Conservation (phyloP, 2,329 filamentous ascomycete species). For the Capronia americana region DNA sequence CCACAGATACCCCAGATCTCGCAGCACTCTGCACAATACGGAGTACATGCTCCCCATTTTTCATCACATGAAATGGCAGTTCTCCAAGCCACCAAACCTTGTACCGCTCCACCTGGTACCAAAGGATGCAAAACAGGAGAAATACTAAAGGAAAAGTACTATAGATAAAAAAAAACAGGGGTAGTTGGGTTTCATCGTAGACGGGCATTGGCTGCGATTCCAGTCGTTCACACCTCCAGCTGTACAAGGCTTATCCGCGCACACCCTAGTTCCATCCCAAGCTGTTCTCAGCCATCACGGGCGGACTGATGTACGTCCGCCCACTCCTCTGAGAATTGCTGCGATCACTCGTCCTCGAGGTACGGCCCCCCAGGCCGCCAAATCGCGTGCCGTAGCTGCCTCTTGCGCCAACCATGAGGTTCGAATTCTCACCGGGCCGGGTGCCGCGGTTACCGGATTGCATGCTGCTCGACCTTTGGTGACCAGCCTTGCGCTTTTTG, state of each 20-base stretch:
- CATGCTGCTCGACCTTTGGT: conserved; percentile 78
- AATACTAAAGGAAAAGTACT: conserved; percentile 20
- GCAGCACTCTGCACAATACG: conserved; percentile 10
- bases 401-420: conserved; percentile 61
- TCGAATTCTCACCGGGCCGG: conserved; percentile 50
- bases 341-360: conserved; percentile 71
- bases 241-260: conserved; percentile 25
- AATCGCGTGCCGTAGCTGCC: conserved; percentile 52
- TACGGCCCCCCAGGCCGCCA: conserved; percentile 48
- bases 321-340: conserved; percentile 59
- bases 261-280: conserved; percentile 84
- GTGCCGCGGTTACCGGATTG: conserved; percentile 58
- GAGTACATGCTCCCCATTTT: neutral
- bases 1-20: neutral
- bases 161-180: conserved; percentile 26
- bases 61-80: conserved; percentile 1
- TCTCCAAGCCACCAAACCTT: conserved; percentile 8
- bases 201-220: conserved; percentile 29
- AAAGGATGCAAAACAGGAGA: conserved; percentile 6
- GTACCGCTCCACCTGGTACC: conserved; percentile 3
- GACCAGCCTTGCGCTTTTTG: conserved; percentile 80
- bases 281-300: conserved; percentile 91
- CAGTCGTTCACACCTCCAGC: conserved; percentile 23
- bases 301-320: conserved; percentile 79
- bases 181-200: conserved; percentile 26